phyloP scores from a whole-genome alignment of 1,284 basidiomycete species.

The Austropuccinia psidii region DNA sequence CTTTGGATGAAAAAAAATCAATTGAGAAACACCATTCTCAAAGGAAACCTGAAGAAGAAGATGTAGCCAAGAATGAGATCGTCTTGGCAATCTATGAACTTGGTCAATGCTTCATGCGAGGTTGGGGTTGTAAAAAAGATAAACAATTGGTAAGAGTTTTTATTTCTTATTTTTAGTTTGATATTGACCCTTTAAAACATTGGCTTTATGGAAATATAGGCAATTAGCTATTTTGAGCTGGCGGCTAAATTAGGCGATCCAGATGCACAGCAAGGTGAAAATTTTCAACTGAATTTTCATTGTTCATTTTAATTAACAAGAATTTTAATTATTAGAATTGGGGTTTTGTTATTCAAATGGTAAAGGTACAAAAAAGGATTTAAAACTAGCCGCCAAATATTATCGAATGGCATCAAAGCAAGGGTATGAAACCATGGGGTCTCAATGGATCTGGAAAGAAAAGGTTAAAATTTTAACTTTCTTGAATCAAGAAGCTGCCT shows the following conservation, averaged over 20 bases:
- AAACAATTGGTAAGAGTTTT: slow-evolving; percentile 65
- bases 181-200: background rate
- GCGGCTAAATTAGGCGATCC: slow-evolving; percentile 74
- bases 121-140: slow-evolving; percentile 79
- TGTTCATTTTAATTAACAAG: background rate
- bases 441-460: slow-evolving; percentile 74
- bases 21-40: slow-evolving; percentile 52
- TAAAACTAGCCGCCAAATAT: slow-evolving; percentile 76
- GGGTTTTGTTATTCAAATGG: slow-evolving; percentile 76
- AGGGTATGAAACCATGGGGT: slow-evolving; percentile 67
- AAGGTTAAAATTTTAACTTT: too few relatives aligned
- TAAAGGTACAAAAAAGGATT: slow-evolving; percentile 80
- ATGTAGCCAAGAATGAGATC: slow-evolving; percentile 59
- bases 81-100: slow-evolving; percentile 85
- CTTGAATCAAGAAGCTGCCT: too few relatives aligned
- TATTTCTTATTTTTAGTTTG: background rate
- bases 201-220: slow-evolving; percentile 37
- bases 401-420: slow-evolving; percentile 75
- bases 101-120: slow-evolving; percentile 81
- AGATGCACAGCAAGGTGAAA: slow-evolving; percentile 69
- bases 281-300: background rate
- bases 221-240: slow-evolving; percentile 68
- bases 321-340: slow-evolving; percentile 48
- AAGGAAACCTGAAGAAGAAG: slow-evolving; percentile 38
- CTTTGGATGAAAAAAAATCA: slow-evolving; percentile 55